Conservation (phyloP, 2,329 filamentous ascomycete species). For the Nannizziopsis barbatae region DNA sequence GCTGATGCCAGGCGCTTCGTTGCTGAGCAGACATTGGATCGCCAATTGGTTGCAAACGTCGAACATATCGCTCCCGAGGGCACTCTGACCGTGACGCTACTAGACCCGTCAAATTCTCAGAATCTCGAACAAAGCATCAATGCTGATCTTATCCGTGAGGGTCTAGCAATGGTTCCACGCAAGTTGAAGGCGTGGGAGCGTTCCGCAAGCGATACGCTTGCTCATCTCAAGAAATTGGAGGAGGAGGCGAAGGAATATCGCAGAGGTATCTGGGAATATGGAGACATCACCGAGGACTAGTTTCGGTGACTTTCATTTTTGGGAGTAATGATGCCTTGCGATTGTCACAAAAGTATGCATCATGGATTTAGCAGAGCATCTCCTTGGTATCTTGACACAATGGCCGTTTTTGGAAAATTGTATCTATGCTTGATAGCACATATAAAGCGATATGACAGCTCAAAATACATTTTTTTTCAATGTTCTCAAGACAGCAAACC, state of each 20-base stretch:
- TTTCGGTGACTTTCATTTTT: background rate
- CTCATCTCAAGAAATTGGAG: conserved; percentile 62
- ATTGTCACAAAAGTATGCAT: background rate
- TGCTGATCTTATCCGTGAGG: conserved; percentile 70
- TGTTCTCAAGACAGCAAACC: no score
- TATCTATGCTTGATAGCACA: no score
- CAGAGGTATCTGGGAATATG: conserved; percentile 95
- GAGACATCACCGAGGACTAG: conserved; percentile 84
- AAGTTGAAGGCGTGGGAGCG: conserved; percentile 91
- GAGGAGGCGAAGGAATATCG: conserved; percentile 66
- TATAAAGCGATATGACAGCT: no score
- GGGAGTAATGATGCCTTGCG: background rate
- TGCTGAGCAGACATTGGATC: conserved; percentile 60
- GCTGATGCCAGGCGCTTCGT: conserved; percentile 67
- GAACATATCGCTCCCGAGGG: conserved; percentile 76
- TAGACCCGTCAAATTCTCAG: conserved; percentile 58
- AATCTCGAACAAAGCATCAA: conserved; percentile 72
- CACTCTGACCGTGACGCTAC: conserved; percentile 73
- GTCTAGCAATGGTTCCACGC: conserved; percentile 78
- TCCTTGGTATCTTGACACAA: no score
- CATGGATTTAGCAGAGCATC: no score
- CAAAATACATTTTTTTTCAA: no score
- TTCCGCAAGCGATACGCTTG: conserved; percentile 59
- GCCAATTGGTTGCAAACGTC: conserved; percentile 77
- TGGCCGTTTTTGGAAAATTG: no score